A percentile compares a stretch with the other conserved stretches of the same genome.
Evolutionary conservation across 192 early-diverging fungal species (phyloP).

Genomic region (Linnemannia zychae): DNA sequence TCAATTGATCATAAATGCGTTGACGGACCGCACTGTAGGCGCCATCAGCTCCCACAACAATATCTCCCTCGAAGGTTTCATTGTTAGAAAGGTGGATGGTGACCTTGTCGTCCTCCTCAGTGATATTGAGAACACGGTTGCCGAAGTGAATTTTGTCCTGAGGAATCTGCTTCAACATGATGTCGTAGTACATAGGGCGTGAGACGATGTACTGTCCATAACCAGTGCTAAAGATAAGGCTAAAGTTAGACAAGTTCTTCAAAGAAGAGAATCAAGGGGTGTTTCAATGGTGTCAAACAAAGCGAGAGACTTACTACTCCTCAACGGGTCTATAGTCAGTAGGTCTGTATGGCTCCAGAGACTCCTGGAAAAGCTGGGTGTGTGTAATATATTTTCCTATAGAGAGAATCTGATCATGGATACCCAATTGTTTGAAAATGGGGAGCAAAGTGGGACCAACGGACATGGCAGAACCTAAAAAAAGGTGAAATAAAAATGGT

Average conservation of each 20-base stretch:
- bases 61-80: conserved; percentile 8
- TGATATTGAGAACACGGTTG: conserved; percentile 14
- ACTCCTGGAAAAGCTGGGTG: background rate
- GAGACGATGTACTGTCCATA: background rate
- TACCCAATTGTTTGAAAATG: conserved; percentile 4
- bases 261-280: too few species aligned
- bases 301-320: background rate
- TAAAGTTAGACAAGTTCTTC: background rate
- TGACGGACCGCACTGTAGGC: conserved; percentile 32
- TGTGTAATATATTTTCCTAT: background rate
- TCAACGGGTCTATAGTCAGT: background rate
- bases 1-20: conserved; percentile 2
- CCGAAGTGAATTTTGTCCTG: conserved; percentile 20
- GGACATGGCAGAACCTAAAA: conserved; percentile 9
- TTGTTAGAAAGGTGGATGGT: conserved; percentile 20
- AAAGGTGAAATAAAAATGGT: background rate
- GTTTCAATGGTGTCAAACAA: too few species aligned
- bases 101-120: conserved; percentile 22
- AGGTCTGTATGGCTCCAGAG: background rate
- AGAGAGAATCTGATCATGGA: conserved; percentile 3
- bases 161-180: background rate
- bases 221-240: conserved; percentile 9
- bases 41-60: conserved; percentile 54
- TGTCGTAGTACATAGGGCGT: conserved; percentile 4
- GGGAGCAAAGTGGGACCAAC: background rate